Evolutionary conservation across 2,329 filamentous ascomycete species (phyloP), one percentile per base, ranked within the genome.

Genomic region (Chaetomium sp.): DNA sequence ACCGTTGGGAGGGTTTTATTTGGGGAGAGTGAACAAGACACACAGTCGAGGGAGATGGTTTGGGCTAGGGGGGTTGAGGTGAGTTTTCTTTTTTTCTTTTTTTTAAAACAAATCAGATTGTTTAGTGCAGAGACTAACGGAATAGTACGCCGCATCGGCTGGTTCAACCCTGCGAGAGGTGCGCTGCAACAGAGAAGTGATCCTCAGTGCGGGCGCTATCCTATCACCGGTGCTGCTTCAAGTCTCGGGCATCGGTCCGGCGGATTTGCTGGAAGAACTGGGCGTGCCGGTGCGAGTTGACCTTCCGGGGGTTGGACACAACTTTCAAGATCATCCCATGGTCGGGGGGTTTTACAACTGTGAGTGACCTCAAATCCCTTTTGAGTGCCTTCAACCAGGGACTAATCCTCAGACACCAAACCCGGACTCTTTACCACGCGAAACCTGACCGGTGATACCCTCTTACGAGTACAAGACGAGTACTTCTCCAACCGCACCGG

Each of bases 281-380:
- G 67, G 67, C 0, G 73, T 79, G 37, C 57, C 66, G 0, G 62
- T 74, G 0, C 58, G 74, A 1, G 66, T 72, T 34, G 69, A 78
- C 54, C 64, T 74, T 1, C 72, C 76, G 0, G 72, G 69, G 2
- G 78, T 79, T 4, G 77, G 76, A 5, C 66, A 70, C 32, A 73
- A 73, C 59, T 66, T 72, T 38, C 71, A 72, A 57, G 72, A 74
- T 53, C 72, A 74, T 57, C 46, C 59, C 1, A 59, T 57, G 12
- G 52, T 54, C 3, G 32, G 59, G 11, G 7, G 14, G 2, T 9
- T 41, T 61, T 27, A 27, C 19, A 27, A 27, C 19, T 27, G 19
- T 27, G 19, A 27, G 19, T 27, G 19, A 27, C 19, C 19, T 27
- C 3, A 3, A 27, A 27, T 27, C 19, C 40, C 43, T 50, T 40